A percentile compares a stretch with the other conserved stretches of the same genome.
Evolutionary conservation across 495 filamentous ascomycete species (phyloP).

Genomic region (Penicillium subrubescens): DNA sequence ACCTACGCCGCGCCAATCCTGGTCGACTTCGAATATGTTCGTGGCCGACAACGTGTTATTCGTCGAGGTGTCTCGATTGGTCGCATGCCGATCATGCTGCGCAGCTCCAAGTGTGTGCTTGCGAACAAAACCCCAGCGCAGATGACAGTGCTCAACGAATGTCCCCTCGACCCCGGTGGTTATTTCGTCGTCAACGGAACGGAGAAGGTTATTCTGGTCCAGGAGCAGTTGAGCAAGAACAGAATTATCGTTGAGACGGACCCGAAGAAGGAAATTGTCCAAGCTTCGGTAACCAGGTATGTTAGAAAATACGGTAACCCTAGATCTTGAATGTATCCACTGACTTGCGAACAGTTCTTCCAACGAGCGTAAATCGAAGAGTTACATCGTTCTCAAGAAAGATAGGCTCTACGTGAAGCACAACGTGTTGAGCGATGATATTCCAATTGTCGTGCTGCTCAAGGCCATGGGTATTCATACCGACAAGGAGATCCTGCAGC

Average conservation of each 20-base stretch:
- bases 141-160: constrained; percentile 89
- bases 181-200: constrained; percentile 98
- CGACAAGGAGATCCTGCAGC: constrained; percentile 88
- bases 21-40: constrained; percentile 84
- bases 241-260: constrained; percentile 94
- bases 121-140: constrained; percentile 75
- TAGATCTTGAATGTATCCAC: constrained; percentile 2
- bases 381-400: constrained; percentile 90
- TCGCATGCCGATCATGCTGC: constrained; percentile 92
- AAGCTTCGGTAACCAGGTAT: constrained; percentile 87
- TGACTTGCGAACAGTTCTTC: constrained; percentile 67
- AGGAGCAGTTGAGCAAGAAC: constrained; percentile 98
- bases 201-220: constrained; percentile 97
- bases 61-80: constrained; percentile 77
- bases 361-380: constrained; percentile 95
- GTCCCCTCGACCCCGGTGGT: constrained; percentile 91
- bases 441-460: constrained; percentile 88
- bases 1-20: constrained; percentile 92
- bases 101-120: constrained; percentile 89
- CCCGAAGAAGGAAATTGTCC: constrained; percentile 85
- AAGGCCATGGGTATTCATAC: constrained; percentile 93
- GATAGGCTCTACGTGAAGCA: constrained; percentile 86
- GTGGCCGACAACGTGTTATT: constrained; percentile 69
- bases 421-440: constrained; percentile 87
- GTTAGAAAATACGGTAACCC: not conserved